phyloP scores from a whole-genome alignment of 495 filamentous ascomycete species.

The Aspergillus saccharolyticus region DNA sequence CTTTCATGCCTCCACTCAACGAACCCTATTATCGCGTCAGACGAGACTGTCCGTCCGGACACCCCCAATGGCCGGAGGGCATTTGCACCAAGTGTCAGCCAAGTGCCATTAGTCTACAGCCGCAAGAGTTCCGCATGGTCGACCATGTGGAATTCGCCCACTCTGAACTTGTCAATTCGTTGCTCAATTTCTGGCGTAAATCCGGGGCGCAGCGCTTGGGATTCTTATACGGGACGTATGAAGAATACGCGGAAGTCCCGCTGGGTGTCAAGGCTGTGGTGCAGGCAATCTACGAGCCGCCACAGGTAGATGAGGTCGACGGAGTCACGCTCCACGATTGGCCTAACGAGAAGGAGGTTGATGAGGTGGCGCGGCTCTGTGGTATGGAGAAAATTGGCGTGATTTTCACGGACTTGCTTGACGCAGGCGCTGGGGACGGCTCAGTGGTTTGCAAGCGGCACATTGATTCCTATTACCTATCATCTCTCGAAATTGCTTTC shows the following conservation, averaged over 20 bases:
- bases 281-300: slow-evolving; percentile 96
- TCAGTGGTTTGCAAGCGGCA: slow-evolving; percentile 92
- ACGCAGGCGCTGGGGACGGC: slow-evolving; percentile 74
- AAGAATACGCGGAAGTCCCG: slow-evolving; percentile 88
- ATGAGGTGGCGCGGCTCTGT: slow-evolving; percentile 76
- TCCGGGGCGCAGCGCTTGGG: slow-evolving; percentile 77
- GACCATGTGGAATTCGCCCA: slow-evolving; percentile 96
- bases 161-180: slow-evolving; percentile 72
- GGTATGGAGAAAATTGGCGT: slow-evolving; percentile 87
- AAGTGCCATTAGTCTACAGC: slow-evolving; percentile 91
- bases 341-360: slow-evolving; percentile 78
- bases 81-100: slow-evolving; percentile 99
- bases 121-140: slow-evolving; percentile 94
- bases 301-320: slow-evolving; percentile 86
- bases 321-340: slow-evolving; percentile 83
- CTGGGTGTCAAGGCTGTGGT: slow-evolving; percentile 94
- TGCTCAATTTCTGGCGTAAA: slow-evolving; percentile 86
- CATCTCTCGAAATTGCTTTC: slow-evolving; percentile 87
- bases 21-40: slow-evolving; percentile 92
- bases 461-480: slow-evolving; percentile 89
- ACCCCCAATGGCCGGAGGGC: slow-evolving; percentile 91
- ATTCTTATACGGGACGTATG: slow-evolving; percentile 86
- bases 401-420: slow-evolving; percentile 90
- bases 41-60: slow-evolving; percentile 84
- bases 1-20: slow-evolving; percentile 91